A percentile compares a stretch with the other conserved stretches of the same genome.
Evolutionary conservation across 805 yeast genomes (phyloP).

Genomic region (Pichia sporocuriosa): DNA sequence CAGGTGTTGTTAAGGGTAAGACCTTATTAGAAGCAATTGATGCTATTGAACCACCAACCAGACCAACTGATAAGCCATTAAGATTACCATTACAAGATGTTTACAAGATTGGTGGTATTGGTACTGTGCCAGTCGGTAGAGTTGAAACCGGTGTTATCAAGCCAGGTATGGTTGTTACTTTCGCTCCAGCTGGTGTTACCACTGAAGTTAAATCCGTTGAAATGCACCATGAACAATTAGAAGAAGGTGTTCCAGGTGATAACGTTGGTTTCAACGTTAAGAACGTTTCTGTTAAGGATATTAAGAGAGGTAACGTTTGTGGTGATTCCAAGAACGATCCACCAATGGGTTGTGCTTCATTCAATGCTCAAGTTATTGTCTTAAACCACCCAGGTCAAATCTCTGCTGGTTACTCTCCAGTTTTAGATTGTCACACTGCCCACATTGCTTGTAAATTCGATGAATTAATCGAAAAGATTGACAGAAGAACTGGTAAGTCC

Average conservation of each 20-base stretch:
- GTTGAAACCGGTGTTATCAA: slow-evolving; percentile 89
- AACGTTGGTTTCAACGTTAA: slow-evolving; percentile 86
- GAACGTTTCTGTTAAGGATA: slow-evolving; percentile 83
- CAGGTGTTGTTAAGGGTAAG: slow-evolving; percentile 69
- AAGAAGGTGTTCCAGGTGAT: slow-evolving; percentile 86
- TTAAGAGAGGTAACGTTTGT: slow-evolving; percentile 89
- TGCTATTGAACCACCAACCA: slow-evolving; percentile 69
- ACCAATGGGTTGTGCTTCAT: slow-evolving; percentile 70
- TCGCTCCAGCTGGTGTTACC: slow-evolving; percentile 84
- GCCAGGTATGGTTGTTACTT: slow-evolving; percentile 67
- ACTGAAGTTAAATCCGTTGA: slow-evolving; percentile 87
- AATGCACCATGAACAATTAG: slow-evolving; percentile 79
- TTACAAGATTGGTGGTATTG: slow-evolving; percentile 89
- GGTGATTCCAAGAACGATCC: slow-evolving; percentile 90
- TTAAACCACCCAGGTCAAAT: slow-evolving; percentile 91
- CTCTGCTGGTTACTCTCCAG: slow-evolving; percentile 88
- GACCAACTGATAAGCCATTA: slow-evolving; percentile 83
- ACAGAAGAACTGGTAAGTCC: slow-evolving; percentile 90
- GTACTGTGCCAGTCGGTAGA: slow-evolving; percentile 91
- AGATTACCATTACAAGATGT: slow-evolving; percentile 88
- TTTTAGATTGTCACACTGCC: slow-evolving; percentile 87
- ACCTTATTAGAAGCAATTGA: slow-evolving; percentile 82
- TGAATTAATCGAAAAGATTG: slow-evolving; percentile 76
- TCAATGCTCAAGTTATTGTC: slow-evolving; percentile 72
- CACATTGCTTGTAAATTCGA: slow-evolving; percentile 88